Base-by-base conservation (phyloP, 2,329 filamentous ascomycete species). In the Cladophialophora yegresii region DNA sequence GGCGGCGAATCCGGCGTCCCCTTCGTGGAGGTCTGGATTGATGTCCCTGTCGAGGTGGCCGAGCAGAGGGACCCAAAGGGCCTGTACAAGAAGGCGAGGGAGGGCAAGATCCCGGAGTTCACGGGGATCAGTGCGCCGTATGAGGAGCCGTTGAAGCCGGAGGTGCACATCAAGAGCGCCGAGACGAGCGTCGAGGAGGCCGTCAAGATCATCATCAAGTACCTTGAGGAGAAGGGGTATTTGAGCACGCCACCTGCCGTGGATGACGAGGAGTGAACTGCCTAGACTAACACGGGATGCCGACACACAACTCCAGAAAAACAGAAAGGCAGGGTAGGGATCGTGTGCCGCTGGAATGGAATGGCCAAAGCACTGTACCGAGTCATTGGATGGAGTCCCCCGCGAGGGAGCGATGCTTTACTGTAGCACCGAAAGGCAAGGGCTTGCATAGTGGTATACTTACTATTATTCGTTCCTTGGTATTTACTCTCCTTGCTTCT, bases 21-120 rank as follows among this genome's bases (percentile, higher is more conserved):
- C 9, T 99, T 99, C 76, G 85, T 99, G 70, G 95, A 99, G 81
- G 92, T 98, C 64, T 96, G 87, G 75, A 89, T 99, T 68, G 92
- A 99, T 78, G 87, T 98, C 12, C 90, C 92, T 13, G 84, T 98
- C 71, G 91, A 92, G 78, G 91, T 95, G 51, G 93, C 95, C 43
- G 93, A 98, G 85, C 84, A 93, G 85, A 87, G 95, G 68, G 95
- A 99, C 75, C 95, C 95, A 55, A 99, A 99, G 86, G 95, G 93
- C 4, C 81, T 98, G 66, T 99, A 99, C 82, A 96, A 96, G 85
- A 96, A 96, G 86, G 95, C 95, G 12, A 84, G 93, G 51, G 89
- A 90, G 58, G 95, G 95, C 51, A 87, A 96, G 77, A 98, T 98
- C 79, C 95, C 96, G 79, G 92, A 98, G 72, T 99, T 99, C 77